Base-by-base conservation (phyloP, 352 stramenopile genomes). In the Phytophthora ramorum region DNA sequence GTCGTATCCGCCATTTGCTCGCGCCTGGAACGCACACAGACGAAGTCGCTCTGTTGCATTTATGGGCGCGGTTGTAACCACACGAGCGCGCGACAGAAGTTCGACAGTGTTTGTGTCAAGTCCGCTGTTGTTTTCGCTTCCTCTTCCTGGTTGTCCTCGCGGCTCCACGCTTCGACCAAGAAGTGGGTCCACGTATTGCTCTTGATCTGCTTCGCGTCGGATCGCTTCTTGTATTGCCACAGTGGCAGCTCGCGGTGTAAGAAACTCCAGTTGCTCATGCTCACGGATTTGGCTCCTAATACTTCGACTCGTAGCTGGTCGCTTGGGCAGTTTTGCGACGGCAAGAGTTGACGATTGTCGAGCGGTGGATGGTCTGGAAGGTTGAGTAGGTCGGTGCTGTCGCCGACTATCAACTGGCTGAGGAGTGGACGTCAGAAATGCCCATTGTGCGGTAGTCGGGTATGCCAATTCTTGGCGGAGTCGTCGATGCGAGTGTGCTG, bases 151-250 rank as follows among this genome's bases (percentile, higher is more conserved):
- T 41, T 70, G 66, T 17, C 59, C 63, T 35, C 71, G 63, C 7
- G 75, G 58, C 45, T 90, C 81, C 6, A 90, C 75, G n/a, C 75
- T 85, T 30, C 79, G 74, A 5, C 68, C 79, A 13, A 78, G 55
- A 19, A 88, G 49, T 14, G 81, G 81, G 17, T 80, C 60, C 0
- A 74, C 62, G 44, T 87, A 88, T n/a, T 75, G 28, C 41, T 81
- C 69, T 20, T 90, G 75, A 7, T 73, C 73, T 22, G 41, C 57
- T 43, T 90, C 75, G 17, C 61, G 78, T 20, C 55, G 57, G 17
- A 73, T 63, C 2, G 75, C 77, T 71, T 90, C 81, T 30, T 83
- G 55, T 26, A 87, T 63, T 7, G 75, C 77, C 1, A 75, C 45
- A 14, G 19, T 47, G 12, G 51, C 54, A 24, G n/a, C 56, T 64